These are phyloP conservation scores for Monilinia fructigena DNA, from an alignment of 2,329 filamentous ascomycete species.

Conservation along the genomic window DNA sequence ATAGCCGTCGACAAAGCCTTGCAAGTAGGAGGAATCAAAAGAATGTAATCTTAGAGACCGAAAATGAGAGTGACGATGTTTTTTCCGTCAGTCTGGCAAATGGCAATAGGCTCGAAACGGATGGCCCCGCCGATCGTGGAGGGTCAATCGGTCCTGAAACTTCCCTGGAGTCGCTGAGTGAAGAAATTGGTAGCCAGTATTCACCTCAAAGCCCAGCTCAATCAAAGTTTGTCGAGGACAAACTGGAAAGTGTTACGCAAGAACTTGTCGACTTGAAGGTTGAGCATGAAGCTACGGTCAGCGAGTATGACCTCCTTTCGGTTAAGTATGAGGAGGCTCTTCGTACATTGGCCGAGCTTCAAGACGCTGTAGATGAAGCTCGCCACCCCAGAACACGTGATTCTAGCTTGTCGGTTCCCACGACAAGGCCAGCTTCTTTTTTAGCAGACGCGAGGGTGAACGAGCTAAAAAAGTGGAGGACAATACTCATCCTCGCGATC, in stretches of 20 bases:
- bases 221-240: conserved; percentile 82
- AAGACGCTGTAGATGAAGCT: conserved; percentile 79
- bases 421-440: conserved; percentile 72
- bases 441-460: conserved; percentile 73
- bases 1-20: conserved; percentile 54
- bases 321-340: conserved; percentile 90
- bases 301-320: conserved; percentile 77
- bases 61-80: conserved; percentile 35
- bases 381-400: conserved; percentile 55
- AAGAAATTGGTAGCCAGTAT: conserved; percentile 34
- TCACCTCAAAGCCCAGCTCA: conserved; percentile 70
- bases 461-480: conserved; percentile 65
- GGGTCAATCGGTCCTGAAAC: conserved; percentile 43
- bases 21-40: conserved; percentile 54
- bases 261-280: conserved; percentile 88
- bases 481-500: conserved; percentile 81
- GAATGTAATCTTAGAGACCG: conserved; percentile 54
- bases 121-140: conserved; percentile 40
- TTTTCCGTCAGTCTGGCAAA: conserved; percentile 27
- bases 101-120: conserved; percentile 32
- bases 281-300: conserved; percentile 81
- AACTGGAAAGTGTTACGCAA: conserved; percentile 85
- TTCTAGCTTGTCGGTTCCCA: conserved; percentile 53
- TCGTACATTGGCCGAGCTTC: conserved; percentile 76
- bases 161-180: conserved; percentile 37